Base-by-base conservation (phyloP, 2,329 filamentous ascomycete species). In the Trichophyton verrucosum region DNA sequence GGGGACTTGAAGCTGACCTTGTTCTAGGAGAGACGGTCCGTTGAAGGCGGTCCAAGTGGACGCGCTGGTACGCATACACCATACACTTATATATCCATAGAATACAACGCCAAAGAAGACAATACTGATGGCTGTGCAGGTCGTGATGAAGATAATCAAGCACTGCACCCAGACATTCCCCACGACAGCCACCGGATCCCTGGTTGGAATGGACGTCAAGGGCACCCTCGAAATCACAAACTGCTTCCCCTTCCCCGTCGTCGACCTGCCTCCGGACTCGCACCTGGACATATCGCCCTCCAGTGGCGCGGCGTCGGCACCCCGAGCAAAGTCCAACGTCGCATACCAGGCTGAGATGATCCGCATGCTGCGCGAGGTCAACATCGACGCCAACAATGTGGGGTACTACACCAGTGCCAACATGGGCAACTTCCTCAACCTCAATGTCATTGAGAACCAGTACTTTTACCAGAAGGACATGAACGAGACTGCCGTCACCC, bases 321-420 rank as follows among this genome's bases (percentile, higher is more conserved):
- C 94, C 66, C 87, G 94, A 67, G 88, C 91, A 66, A 97, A 97
- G 81, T 83, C 88, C 70, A 96, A 95, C 75, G 81, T 86, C 22
- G 77, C 81, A 68, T 97, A 99, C 78, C 89, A 96, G 79, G 86
- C 85, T 66, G 94, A 99, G 77, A 97, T 97, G 92, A 92, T 99
- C 76, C 88, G 91, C 72, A 91, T 94, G 76, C 80, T 97, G 65
- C 88, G 92, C 74, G 94, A 97, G 77, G 94, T 99, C 71, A 99
- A 97, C 75, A 89, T 97, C 63, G 94, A 99, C 75, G 94, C 94
- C 66, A 96, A 97, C 81, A 95, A 90, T 71, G 90, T 95, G 63
- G 94, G 94, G 70, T 99, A 91, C 91, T 99, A 99, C 80, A 96
- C 91, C 62, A 96, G 91, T 79, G 90, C 91, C 65, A 96, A 91